Evolutionary conservation across 768 basidiomycete genomes (phyloP).

Genomic region (Kwoniella sp.): DNA sequence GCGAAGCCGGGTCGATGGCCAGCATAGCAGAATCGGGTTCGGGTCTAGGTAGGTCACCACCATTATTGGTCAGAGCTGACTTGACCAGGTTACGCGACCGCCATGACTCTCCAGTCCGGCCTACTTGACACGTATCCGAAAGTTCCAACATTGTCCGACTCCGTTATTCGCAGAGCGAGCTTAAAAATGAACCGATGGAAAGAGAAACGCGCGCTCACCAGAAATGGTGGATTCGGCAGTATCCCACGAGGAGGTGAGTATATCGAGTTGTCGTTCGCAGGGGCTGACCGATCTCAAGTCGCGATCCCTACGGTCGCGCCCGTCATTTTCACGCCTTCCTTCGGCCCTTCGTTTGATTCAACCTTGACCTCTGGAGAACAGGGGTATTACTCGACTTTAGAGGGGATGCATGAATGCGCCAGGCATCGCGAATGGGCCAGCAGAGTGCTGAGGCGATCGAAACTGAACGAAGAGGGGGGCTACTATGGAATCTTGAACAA

Average conservation of each 20-base stretch:
- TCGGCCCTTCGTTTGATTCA: constrained; percentile 50
- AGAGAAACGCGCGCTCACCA: constrained; percentile 17
- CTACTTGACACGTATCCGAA: constrained; percentile 4
- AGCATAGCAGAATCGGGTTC: constrained; percentile 31
- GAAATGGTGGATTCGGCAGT: constrained; percentile 44
- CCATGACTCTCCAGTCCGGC: constrained; percentile 35
- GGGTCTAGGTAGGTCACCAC: constrained; percentile 36
- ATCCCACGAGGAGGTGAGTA: constrained; percentile 34
- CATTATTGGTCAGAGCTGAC: constrained; percentile 8
- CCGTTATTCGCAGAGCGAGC: constrained; percentile 37
- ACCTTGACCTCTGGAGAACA: constrained; percentile 31
- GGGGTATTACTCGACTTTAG: constrained; percentile 42
- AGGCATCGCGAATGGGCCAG: constrained; percentile 32
- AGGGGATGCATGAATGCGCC: constrained; percentile 43
- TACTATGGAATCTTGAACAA: neutral
- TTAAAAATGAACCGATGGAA: constrained; percentile 45
- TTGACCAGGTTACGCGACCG: constrained; percentile 31
- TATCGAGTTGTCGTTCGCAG: neutral
- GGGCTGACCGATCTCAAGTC: constrained; percentile 14
- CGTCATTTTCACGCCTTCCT: constrained; percentile 42
- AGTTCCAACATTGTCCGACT: constrained; percentile 28
- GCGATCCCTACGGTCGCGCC: constrained; percentile 18
- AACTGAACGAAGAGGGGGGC: constrained; percentile 7
- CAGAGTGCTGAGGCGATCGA: constrained; percentile 8
- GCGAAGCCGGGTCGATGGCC: constrained; percentile 22